Percentiles rank a stretch among this genome's conserved stretches.
Evolutionary conservation across 176 grass and related monocot species (phyloP).

Genomic region (Cenchrus americanus): DNA sequence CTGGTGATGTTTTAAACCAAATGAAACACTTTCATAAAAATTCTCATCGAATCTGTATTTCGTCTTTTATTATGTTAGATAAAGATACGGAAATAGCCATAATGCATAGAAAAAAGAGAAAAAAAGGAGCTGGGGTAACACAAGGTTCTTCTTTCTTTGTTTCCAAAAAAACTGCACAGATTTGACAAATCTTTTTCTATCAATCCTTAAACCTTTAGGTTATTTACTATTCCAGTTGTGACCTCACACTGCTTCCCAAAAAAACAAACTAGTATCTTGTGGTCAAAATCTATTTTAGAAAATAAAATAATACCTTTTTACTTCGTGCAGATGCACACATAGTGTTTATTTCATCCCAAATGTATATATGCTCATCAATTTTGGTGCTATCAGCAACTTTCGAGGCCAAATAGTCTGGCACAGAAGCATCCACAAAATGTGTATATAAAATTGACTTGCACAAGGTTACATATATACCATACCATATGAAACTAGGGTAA

Average conservation of each 20-base stretch:
- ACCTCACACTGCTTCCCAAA: not conserved
- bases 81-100: no score
- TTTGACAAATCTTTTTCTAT: not conserved
- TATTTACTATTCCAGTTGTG: not conserved
- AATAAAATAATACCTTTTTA: not conserved
- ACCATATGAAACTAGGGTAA: not conserved
- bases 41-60: no score
- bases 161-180: not conserved
- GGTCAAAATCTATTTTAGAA: not conserved
- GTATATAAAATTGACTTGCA: not conserved
- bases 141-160: not conserved
- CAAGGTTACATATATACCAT: not conserved
- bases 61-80: no score
- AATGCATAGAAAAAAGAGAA: no score
- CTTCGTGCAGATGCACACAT: not conserved
- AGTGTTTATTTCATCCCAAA: not conserved
- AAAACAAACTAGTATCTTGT: not conserved
- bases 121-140: not conserved
- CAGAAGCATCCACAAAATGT: not conserved
- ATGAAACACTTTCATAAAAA: no score
- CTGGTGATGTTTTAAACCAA: not conserved
- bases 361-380: not conserved
- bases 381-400: not conserved
- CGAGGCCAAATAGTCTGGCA: not conserved
- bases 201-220: not conserved